phyloP scores from a whole-genome alignment of 176 grass and related monocot genomes.

The bread wheat (Triticum aestivum) region DNA sequence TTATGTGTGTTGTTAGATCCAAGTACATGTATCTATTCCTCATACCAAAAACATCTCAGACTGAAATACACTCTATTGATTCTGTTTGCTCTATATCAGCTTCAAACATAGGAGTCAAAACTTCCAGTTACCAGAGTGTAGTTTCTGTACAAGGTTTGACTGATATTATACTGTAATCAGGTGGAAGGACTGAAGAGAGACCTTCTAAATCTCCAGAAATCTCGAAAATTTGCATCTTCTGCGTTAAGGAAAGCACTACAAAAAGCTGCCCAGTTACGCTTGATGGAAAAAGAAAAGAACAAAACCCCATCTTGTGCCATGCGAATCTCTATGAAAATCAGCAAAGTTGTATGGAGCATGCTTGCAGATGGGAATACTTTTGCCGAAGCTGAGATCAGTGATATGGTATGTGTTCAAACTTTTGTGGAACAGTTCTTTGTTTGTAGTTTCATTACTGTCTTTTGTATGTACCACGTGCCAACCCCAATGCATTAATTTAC shows the following conservation, averaged over 20 bases:
- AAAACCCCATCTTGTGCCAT: slow-evolving; percentile 95
- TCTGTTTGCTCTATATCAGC: slow-evolving; percentile 16
- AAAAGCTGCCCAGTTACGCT: slow-evolving; percentile 80
- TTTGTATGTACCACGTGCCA: slow-evolving; percentile 2
- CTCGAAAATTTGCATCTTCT: slow-evolving; percentile 73
- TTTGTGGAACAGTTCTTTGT: slow-evolving; percentile 28
- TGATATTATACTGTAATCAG: slow-evolving; percentile 52
- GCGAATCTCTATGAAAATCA: slow-evolving; percentile 95
- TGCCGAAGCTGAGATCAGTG: slow-evolving; percentile 97
- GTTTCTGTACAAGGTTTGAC: slow-evolving; percentile 24
- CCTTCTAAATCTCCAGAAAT: slow-evolving; percentile 63
- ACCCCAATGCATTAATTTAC: slow-evolving; percentile 13
- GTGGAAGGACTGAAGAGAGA: slow-evolving; percentile 78
- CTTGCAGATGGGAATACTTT: slow-evolving; percentile 98
- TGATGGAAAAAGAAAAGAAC: slow-evolving; percentile 99
- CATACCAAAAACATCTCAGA: background rate
- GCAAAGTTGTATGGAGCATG: slow-evolving; percentile 99
- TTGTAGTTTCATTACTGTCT: slow-evolving; percentile 5
- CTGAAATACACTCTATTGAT: background rate
- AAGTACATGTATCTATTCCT: slow-evolving; percentile 9
- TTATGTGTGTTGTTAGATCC: slow-evolving; percentile 13
- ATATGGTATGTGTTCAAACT: slow-evolving; percentile 63
- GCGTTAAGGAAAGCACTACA: slow-evolving; percentile 85
- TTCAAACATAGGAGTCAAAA: slow-evolving; percentile 8
- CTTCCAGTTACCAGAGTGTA: background rate